Conservation (phyloP, 306 rosid genomes). For the Senna siamea region DNA sequence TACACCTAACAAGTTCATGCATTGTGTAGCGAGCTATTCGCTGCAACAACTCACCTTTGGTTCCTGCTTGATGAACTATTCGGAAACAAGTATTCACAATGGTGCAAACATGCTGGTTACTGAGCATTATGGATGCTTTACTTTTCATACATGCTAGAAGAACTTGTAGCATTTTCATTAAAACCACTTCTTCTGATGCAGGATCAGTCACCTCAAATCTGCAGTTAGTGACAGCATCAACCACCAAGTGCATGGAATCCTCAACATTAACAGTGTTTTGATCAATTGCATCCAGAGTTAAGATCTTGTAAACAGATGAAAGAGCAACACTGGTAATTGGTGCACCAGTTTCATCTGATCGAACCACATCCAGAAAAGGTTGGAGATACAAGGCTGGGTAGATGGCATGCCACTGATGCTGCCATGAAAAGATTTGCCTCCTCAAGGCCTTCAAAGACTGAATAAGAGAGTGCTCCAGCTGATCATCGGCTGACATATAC, state of each 20-base stretch:
- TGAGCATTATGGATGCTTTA: slow-evolving; percentile 88
- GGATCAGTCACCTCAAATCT: slow-evolving; percentile 96
- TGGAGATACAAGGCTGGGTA: slow-evolving; percentile 86
- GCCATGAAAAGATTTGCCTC: slow-evolving; percentile 86
- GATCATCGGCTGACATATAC: slow-evolving; percentile 91
- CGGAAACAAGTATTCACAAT: slow-evolving; percentile 95
- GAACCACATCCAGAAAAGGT: slow-evolving; percentile 96
- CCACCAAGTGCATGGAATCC: slow-evolving; percentile 92
- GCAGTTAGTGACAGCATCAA: slow-evolving; percentile 96
- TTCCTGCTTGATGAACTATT: slow-evolving; percentile 94
- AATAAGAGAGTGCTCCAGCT: slow-evolving; percentile 88
- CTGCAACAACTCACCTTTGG: slow-evolving; percentile 92
- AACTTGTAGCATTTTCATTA: slow-evolving; percentile 95
- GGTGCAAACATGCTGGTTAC: slow-evolving; percentile 97
- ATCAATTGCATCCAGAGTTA: slow-evolving; percentile 88
- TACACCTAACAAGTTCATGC: slow-evolving; percentile 91
- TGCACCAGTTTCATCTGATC: slow-evolving; percentile 96
- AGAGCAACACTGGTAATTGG: slow-evolving; percentile 92
- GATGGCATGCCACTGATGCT: slow-evolving; percentile 88
- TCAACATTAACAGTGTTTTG: slow-evolving; percentile 82
- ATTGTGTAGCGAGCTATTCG: slow-evolving; percentile 88
- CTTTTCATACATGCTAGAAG: slow-evolving; percentile 96
- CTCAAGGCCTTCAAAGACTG: slow-evolving; percentile 86
- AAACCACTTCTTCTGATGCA: slow-evolving; percentile 90
- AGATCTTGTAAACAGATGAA: slow-evolving; percentile 90